These are phyloP conservation scores for Sextonia rubra DNA, from an alignment of 164 flowering plant species.

Conservation along the genomic window DNA sequence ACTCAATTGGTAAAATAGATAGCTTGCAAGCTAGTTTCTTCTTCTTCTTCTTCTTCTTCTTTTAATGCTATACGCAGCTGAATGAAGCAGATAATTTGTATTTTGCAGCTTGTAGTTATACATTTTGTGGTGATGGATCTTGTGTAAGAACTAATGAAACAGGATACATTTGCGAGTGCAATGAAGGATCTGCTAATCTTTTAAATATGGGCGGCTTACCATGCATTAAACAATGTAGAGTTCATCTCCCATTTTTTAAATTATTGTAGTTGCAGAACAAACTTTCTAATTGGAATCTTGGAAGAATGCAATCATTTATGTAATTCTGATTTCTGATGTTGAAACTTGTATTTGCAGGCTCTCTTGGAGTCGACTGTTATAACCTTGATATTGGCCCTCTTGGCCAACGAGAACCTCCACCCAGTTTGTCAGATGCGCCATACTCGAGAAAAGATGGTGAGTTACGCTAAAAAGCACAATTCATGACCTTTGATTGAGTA, in stretches of 20 bases:
- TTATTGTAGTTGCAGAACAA: not conserved
- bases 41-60: no score
- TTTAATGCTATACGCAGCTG: not conserved
- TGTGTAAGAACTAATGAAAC: slow-evolving; percentile 26
- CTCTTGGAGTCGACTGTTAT: not conserved
- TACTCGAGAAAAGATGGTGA: not conserved
- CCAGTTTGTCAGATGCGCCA: not conserved
- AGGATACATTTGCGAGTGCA: slow-evolving; percentile 31
- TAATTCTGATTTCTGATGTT: not conserved
- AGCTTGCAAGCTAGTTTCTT: no score
- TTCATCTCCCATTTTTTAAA: not conserved
- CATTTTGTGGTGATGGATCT: slow-evolving; percentile 44
- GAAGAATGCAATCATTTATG: not conserved
- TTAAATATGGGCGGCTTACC: slow-evolving; percentile 3
- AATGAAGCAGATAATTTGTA: not conserved
- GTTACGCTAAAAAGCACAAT: not conserved
- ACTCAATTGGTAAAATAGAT: no score
- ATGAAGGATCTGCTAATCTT: slow-evolving; percentile 32
- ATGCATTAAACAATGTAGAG: slow-evolving; percentile 37
- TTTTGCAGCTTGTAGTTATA: slow-evolving; percentile 29
- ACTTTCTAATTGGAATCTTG: not conserved
- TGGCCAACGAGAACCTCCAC: not conserved
- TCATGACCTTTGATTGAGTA: not conserved
- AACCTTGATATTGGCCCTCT: not conserved
- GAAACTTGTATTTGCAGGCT: not conserved